A percentile compares a stretch with the other conserved stretches of the same genome.
Evolutionary conservation across 495 filamentous ascomycete genomes (phyloP).

Genomic region (Tuber aestivum): DNA sequence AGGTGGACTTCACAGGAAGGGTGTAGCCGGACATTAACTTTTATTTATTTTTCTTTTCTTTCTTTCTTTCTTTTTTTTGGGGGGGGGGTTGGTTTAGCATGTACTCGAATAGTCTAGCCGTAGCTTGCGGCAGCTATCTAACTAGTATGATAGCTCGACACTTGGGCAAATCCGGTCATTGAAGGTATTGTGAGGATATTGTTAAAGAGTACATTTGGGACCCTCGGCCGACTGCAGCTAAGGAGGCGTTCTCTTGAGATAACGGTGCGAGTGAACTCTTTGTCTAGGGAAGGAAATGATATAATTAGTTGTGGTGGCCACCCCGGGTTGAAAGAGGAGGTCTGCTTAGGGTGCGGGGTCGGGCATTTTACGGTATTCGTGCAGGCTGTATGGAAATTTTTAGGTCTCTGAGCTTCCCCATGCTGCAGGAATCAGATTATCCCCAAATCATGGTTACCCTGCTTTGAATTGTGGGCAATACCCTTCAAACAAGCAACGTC

Average conservation of each 20-base stretch:
- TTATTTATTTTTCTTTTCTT: not conserved
- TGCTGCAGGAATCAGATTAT: not conserved
- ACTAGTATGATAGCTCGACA: not conserved
- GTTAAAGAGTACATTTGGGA: too few relatives aligned
- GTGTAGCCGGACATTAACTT: slow-evolving; percentile 17
- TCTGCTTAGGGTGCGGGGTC: not conserved
- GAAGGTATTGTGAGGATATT: too few relatives aligned
- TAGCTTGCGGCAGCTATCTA: not conserved
- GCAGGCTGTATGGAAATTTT: not conserved
- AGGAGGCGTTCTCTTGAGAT: too few relatives aligned
- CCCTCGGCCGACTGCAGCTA: too few relatives aligned
- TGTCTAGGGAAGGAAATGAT: not conserved
- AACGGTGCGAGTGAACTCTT: too few relatives aligned
- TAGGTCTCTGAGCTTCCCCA: not conserved
- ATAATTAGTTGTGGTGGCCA: not conserved
- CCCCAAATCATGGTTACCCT: not conserved
- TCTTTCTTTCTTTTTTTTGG: too few relatives aligned
- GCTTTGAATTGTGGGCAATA: not conserved
- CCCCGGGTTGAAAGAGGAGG: not conserved
- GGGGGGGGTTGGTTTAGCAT: not conserved
- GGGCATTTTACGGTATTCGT: not conserved
- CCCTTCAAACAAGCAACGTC: not conserved
- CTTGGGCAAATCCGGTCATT: too few relatives aligned
- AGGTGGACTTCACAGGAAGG: slow-evolving; percentile 33
- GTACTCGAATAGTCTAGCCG: not conserved